These are phyloP conservation scores for Melaleuca quinquenervia DNA, from an alignment of 345 rosid species.

Conservation along the genomic window DNA sequence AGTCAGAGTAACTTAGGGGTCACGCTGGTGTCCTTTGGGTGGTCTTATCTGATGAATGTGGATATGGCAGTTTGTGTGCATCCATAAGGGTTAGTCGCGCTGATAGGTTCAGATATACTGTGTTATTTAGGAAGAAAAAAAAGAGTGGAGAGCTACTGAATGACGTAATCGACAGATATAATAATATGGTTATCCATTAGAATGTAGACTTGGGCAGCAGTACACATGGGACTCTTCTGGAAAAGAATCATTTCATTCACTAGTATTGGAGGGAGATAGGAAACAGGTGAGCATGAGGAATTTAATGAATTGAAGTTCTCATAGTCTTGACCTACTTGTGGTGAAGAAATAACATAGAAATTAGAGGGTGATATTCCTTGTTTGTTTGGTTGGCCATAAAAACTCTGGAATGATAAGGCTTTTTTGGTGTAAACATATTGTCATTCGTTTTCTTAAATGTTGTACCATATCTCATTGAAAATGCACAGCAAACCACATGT, in stretches of 20 bases:
- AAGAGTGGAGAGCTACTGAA: not conserved
- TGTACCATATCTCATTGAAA: not conserved
- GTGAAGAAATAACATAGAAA: not conserved
- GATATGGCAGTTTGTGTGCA: not conserved
- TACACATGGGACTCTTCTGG: fast-evolving
- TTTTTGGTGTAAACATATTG: not conserved
- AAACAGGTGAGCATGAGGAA: not conserved
- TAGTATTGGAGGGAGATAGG: not conserved
- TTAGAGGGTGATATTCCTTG: not conserved
- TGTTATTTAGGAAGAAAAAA: not conserved
- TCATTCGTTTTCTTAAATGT: not conserved
- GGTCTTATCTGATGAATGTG: not conserved
- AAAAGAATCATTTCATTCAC: not conserved
- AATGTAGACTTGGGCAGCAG: not conserved
- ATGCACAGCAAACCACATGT: not conserved
- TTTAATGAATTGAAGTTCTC: not conserved
- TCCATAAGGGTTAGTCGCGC: not conserved
- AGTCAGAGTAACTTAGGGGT: not conserved
- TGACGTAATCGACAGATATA: not conserved
- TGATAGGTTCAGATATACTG: not conserved
- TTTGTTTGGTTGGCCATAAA: not conserved
- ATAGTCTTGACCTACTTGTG: not conserved
- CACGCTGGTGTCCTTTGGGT: not conserved
- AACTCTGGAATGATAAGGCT: not conserved
- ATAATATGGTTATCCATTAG: not conserved